phyloP scores from a whole-genome alignment of 2,329 filamentous ascomycete genomes.

The Microdochium bolleyi region DNA sequence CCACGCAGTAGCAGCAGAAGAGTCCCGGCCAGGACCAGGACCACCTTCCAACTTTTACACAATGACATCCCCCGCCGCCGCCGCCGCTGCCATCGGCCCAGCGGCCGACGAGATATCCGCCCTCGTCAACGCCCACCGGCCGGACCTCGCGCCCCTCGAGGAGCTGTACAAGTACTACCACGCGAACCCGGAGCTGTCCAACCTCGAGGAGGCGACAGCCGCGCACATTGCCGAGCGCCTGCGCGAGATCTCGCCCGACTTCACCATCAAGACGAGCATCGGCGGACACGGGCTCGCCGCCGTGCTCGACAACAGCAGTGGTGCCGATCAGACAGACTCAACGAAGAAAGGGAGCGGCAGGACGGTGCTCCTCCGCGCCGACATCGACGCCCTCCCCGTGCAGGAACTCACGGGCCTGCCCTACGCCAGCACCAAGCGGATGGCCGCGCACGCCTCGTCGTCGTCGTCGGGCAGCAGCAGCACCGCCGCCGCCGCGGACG shows the following conservation, averaged over 20 bases:
- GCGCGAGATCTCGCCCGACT: conserved; percentile 3
- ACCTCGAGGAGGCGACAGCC: conserved; percentile 11
- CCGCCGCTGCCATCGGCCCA: background rate
- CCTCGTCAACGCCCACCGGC: background rate
- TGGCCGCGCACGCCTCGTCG: conserved; percentile 22
- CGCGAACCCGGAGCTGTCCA: conserved; percentile 12
- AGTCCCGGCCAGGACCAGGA: too few species aligned
- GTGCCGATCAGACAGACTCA: background rate
- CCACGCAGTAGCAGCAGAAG: too few species aligned
- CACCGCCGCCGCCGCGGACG: too few species aligned
- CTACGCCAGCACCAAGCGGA: conserved; percentile 32
- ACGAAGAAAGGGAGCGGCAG: conserved; percentile 3
- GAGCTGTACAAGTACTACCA: conserved; percentile 11
- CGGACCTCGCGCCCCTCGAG: background rate
- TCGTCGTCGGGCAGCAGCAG: conserved; percentile 24
- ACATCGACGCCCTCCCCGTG: conserved; percentile 41
- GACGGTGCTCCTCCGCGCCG: conserved; percentile 36
- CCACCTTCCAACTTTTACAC: too few species aligned
- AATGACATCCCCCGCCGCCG: background rate
- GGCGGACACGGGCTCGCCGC: conserved; percentile 15
- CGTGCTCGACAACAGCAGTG: conserved; percentile 8
- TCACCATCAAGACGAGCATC: conserved; percentile 9
- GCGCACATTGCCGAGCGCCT: conserved; percentile 6
- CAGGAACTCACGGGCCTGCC: conserved; percentile 35
- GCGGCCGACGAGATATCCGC: background rate